Conservation (phyloP, 148 eudicot genomes). For the Camellia sinensis region DNA sequence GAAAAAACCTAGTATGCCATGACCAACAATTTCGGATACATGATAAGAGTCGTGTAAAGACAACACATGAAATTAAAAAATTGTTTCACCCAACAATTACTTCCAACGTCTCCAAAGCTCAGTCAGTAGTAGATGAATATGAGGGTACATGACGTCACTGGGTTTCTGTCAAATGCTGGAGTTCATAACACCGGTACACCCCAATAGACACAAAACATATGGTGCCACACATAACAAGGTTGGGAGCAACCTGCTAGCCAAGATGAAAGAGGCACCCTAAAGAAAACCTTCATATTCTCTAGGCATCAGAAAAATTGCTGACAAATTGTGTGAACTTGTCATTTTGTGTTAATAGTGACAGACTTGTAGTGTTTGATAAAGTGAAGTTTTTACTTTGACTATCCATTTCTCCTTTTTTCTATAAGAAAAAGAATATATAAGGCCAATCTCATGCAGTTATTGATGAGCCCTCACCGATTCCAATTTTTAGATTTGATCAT, state of each 20-base stretch:
- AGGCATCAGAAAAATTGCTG: background rate
- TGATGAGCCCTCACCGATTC: too few relatives aligned
- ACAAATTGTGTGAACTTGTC: background rate
- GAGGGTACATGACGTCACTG: background rate
- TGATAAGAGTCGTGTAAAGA: background rate
- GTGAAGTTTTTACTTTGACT: background rate
- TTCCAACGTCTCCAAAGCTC: background rate
- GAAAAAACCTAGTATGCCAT: background rate
- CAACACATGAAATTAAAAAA: background rate
- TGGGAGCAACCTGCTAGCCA: background rate
- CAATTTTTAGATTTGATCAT: background rate
- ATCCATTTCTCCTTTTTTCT: background rate
- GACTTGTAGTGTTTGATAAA: background rate
- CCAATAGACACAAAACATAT: too few relatives aligned
- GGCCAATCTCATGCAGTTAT: too few relatives aligned
- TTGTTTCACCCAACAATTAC: background rate
- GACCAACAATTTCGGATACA: background rate
- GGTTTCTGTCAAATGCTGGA: background rate
- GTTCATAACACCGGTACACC: background rate
- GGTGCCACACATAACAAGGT: background rate
- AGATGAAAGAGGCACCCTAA: slow-evolving; percentile 17
- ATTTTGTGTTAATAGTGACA: background rate
- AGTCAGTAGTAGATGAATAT: background rate
- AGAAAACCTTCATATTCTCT: background rate
- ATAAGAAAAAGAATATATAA: background rate